Conservation (phyloP, 2,329 filamentous ascomycete genomes). For the Aureobasidium sp. region DNA sequence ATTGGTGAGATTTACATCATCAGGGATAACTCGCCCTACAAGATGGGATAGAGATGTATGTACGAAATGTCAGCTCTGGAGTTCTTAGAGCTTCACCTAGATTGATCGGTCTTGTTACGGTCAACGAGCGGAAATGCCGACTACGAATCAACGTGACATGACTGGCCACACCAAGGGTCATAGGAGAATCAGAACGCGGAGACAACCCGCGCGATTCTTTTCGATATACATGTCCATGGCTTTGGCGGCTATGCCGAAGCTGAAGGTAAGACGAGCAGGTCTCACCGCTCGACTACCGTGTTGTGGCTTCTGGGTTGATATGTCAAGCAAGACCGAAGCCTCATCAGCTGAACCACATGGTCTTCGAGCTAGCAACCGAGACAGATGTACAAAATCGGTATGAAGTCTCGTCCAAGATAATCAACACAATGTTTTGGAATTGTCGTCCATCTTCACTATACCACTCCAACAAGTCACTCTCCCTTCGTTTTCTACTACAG, state of each 20-base stretch:
- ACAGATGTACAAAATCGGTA: neutral
- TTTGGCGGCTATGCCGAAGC: neutral
- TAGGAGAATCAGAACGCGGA: too few species aligned
- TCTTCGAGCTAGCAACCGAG: neutral
- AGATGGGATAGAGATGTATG: slow-evolving; percentile 3
- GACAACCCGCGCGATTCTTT: neutral
- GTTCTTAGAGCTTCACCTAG: neutral
- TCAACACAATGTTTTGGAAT: neutral
- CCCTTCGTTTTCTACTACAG: too few species aligned
- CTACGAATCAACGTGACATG: neutral
- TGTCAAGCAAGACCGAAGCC: neutral
- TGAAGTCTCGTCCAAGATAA: neutral
- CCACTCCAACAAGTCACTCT: neutral
- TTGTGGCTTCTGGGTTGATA: neutral
- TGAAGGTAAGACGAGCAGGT: neutral
- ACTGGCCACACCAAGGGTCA: neutral
- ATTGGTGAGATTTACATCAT: slow-evolving; percentile 57
- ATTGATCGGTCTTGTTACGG: neutral
- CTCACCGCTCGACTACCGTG: neutral
- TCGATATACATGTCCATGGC: neutral
- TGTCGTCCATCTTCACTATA: neutral
- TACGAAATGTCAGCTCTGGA: neutral
- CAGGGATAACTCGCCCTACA: slow-evolving; percentile 34
- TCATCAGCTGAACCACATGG: neutral
- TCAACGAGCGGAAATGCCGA: neutral